These are phyloP conservation scores for Termitomyces titanicus DNA, from an alignment of 768 basidiomycete genomes.

Conservation along the genomic window DNA sequence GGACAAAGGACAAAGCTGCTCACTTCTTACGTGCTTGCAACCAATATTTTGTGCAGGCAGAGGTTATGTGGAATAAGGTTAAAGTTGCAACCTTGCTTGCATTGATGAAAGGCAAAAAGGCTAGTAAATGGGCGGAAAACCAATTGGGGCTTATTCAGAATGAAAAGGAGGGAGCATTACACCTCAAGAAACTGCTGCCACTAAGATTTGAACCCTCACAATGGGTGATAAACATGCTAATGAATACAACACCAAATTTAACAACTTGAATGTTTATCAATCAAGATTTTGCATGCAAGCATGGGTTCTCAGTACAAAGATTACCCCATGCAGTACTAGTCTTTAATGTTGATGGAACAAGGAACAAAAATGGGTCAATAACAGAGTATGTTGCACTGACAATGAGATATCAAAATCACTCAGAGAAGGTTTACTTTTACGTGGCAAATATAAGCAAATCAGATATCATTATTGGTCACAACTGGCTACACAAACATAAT, in stretches of 20 bases:
- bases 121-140: slow-evolving; percentile 1
- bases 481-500: neutral
- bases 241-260: neutral
- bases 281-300: neutral
- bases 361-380: no score
- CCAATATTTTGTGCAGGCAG: neutral
- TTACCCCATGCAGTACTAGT: no score
- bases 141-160: slow-evolving; percentile 2
- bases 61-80: neutral
- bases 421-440: neutral
- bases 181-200: neutral
- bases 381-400: no score
- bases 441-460: neutral
- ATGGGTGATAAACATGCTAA: neutral
- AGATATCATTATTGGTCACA: neutral
- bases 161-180: neutral
- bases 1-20: no score
- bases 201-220: neutral
- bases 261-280: neutral
- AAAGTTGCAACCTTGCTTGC: neutral
- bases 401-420: no score
- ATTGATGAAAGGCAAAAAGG: neutral
- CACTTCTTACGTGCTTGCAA: no score
- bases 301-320: no score
- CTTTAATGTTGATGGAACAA: no score